A percentile compares a stretch with the other conserved stretches of the same genome.
Evolutionary conservation across 2,329 filamentous ascomycete species (phyloP).

Genomic region (Pseudocercospora pini-densiflorae): DNA sequence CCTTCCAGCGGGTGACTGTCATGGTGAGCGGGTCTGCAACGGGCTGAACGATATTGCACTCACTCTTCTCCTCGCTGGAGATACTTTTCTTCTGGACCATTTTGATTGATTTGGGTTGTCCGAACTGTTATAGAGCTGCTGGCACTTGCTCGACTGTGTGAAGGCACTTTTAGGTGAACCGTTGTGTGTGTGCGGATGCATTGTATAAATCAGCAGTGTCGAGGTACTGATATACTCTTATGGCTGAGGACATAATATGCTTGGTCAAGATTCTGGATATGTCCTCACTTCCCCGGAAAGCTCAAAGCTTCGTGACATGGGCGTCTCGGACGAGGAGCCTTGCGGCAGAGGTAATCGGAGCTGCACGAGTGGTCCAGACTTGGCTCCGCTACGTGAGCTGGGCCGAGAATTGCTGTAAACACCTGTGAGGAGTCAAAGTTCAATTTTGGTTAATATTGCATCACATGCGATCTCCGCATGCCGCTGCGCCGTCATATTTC

Average conservation of each 20-base stretch:
- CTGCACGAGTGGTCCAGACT: not conserved
- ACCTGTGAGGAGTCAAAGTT: not conserved
- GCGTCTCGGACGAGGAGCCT: not conserved
- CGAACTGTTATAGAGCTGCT: not conserved
- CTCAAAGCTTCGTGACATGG: not conserved
- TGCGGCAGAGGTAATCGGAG: not conserved
- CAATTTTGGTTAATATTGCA: not conserved
- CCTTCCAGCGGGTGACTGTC: conserved; percentile 2
- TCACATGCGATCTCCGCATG: not conserved
- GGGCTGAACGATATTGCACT: not conserved
- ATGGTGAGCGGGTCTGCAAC: not conserved
- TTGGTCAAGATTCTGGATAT: not conserved
- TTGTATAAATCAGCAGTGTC: no score
- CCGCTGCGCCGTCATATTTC: not conserved
- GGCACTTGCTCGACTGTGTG: not conserved
- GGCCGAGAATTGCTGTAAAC: not conserved
- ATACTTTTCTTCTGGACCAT: not conserved
- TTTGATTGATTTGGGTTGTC: not conserved
- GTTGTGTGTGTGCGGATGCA: no score
- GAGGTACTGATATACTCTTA: not conserved
- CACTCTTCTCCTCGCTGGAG: not conserved
- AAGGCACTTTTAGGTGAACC: no score
- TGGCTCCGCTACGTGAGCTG: not conserved
- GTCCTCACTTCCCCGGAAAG: not conserved
- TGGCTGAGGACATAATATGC: not conserved